Evolutionary conservation across 2,329 filamentous ascomycete genomes (phyloP).

Genomic region (Cordyceps tenuipes): DNA sequence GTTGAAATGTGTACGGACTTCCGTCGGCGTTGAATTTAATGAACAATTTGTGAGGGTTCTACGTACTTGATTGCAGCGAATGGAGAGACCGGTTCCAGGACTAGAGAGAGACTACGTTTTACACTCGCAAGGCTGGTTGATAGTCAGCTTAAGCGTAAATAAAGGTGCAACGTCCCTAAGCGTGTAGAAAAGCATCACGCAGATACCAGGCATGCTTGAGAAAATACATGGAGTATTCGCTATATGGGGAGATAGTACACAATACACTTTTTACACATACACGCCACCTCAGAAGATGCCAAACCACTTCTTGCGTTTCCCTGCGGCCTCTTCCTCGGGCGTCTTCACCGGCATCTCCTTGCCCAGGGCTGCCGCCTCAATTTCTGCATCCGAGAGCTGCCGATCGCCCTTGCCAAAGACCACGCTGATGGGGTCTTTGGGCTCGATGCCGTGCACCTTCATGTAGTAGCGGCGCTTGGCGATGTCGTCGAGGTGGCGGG

Average conservation of each 20-base stretch:
- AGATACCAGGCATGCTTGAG: no score
- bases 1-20: not conserved
- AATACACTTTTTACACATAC: not conserved
- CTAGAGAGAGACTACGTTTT: no score
- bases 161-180: no score
- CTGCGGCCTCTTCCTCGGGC: slow-evolving; percentile 27
- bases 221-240: not conserved
- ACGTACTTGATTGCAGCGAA: no score
- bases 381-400: slow-evolving; percentile 27
- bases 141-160: no score
- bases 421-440: slow-evolving; percentile 45
- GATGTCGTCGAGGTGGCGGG: slow-evolving; percentile 72
- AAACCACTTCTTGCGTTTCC: slow-evolving; percentile 62
- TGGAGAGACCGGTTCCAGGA: no score
- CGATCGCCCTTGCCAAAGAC: slow-evolving; percentile 30
- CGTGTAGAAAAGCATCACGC: no score
- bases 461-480: slow-evolving; percentile 80
- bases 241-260: not conserved
- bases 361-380: slow-evolving; percentile 29
- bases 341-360: slow-evolving; percentile 24
- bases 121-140: no score
- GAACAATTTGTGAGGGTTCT: not conserved
- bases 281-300: slow-evolving; percentile 59
- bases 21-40: not conserved
- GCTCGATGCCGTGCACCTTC: slow-evolving; percentile 74